Conservation (phyloP, 163 green algal genomes). For the Chlorella variabilis region DNA sequence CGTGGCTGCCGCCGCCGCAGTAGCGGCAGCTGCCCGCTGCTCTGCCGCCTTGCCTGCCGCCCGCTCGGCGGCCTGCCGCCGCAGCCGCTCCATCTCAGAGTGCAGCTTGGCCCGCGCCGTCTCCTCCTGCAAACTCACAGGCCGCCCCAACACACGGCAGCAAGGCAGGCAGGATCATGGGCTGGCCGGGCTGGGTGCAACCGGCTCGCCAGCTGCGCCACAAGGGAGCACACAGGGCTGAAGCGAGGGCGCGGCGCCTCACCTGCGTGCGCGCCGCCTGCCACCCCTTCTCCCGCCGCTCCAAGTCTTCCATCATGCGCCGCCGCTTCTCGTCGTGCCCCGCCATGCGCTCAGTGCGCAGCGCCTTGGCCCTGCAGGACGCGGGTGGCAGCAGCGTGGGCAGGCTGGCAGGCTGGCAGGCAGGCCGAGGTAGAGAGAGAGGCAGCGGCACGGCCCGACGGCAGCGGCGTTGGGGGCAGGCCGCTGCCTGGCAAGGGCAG, state of each 20-base stretch:
- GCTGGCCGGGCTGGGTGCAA: no score
- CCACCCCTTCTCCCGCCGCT: slow-evolving; percentile 59
- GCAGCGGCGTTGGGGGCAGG: no score
- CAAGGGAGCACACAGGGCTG: no score
- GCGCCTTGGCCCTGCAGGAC: slow-evolving; percentile 54
- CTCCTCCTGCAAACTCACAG: slow-evolving; percentile 74
- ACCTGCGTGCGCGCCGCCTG: slow-evolving; percentile 42
- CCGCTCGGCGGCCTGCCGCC: slow-evolving; percentile 42
- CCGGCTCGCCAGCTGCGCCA: no score
- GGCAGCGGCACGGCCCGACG: no score
- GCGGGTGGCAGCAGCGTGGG: no score
- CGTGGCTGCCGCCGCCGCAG: not conserved
- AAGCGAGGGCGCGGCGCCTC: no score
- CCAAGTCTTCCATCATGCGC: slow-evolving; percentile 73
- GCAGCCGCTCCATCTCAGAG: slow-evolving; percentile 62
- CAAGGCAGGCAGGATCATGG: not conserved
- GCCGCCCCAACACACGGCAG: not conserved
- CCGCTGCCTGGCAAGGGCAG: no score
- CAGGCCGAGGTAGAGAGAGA: not conserved
- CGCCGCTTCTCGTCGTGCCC: slow-evolving; percentile 68
- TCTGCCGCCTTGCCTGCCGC: slow-evolving; percentile 32
- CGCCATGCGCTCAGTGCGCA: slow-evolving; percentile 45
- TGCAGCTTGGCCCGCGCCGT: slow-evolving; percentile 50
- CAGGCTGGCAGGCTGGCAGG: not conserved
- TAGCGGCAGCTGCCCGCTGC: slow-evolving; percentile 38